Evolutionary conservation across 345 rosid species (phyloP).

Genomic region (Eucalyptus sp.): DNA sequence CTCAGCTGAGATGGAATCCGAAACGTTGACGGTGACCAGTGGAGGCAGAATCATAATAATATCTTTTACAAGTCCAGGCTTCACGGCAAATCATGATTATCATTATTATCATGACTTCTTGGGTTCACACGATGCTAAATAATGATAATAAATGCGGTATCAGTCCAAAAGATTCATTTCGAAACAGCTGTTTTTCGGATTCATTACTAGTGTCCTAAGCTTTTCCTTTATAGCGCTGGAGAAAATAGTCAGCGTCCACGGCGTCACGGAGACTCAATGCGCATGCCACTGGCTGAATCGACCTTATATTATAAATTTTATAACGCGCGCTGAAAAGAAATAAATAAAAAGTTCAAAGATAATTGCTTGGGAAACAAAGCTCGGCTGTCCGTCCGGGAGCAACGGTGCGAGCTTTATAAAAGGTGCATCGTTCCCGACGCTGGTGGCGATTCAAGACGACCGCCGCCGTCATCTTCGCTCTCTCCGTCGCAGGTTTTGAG

Average conservation of each 20-base stretch:
- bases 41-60: neutral
- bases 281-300: neutral
- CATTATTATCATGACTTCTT: neutral
- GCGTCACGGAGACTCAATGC: neutral
- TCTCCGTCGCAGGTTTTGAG: neutral
- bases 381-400: neutral
- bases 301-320: neutral
- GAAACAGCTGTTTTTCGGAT: neutral
- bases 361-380: neutral
- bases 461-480: neutral
- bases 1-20: neutral
- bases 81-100: neutral
- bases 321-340: neutral
- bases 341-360: neutral
- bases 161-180: neutral
- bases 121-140: neutral
- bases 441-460: neutral
- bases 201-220: neutral
- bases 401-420: neutral
- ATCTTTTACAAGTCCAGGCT: neutral
- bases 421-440: neutral
- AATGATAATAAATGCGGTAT: neutral
- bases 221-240: neutral
- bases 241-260: neutral
- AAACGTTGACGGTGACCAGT: neutral